A percentile compares a stretch with the other conserved stretches of the same genome.
Evolutionary conservation across 495 filamentous ascomycete genomes (phyloP).

Genomic region (Gamarada debralockiae): DNA sequence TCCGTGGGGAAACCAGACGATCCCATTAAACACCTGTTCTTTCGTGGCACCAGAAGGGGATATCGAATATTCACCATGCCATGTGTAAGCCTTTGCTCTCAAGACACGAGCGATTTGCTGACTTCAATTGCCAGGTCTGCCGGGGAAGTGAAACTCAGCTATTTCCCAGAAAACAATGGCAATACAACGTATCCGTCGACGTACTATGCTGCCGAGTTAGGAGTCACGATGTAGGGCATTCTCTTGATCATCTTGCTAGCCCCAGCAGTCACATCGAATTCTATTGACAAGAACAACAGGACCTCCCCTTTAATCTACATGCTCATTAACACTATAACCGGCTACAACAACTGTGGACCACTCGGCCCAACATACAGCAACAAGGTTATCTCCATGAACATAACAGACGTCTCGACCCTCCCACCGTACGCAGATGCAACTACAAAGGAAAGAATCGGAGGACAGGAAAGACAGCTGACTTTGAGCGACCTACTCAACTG

Average conservation of each 20-base stretch:
- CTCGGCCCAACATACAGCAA: slow-evolving; percentile 16
- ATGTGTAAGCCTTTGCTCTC: slow-evolving; percentile 29
- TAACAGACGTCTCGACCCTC: slow-evolving; percentile 14
- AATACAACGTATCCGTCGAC: slow-evolving; percentile 30
- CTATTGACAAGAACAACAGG: slow-evolving; percentile 15
- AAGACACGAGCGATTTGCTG: no score
- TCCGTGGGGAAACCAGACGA: slow-evolving; percentile 7
- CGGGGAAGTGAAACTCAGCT: slow-evolving; percentile 31
- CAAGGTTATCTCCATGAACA: slow-evolving; percentile 11
- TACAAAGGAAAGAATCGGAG: slow-evolving; percentile 7
- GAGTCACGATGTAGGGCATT: slow-evolving; percentile 46
- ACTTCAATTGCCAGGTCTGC: no score
- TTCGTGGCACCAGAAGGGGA: slow-evolving; percentile 12
- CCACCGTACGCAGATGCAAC: slow-evolving; percentile 11
- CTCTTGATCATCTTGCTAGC: no score
- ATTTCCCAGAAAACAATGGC: slow-evolving; percentile 31
- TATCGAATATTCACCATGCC: slow-evolving; percentile 29
- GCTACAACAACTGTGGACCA: slow-evolving; percentile 9
- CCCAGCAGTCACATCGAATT: no score
- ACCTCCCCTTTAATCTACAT: slow-evolving; percentile 38
- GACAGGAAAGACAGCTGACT: slow-evolving; percentile 1
- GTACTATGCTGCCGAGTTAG: slow-evolving; percentile 24
- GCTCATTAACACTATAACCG: slow-evolving; percentile 22
- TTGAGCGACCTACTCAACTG: slow-evolving; percentile 10
- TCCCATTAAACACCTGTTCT: slow-evolving; percentile 17